phyloP scores from a whole-genome alignment of 768 basidiomycete genomes.

The Boletus reticuloceps region DNA sequence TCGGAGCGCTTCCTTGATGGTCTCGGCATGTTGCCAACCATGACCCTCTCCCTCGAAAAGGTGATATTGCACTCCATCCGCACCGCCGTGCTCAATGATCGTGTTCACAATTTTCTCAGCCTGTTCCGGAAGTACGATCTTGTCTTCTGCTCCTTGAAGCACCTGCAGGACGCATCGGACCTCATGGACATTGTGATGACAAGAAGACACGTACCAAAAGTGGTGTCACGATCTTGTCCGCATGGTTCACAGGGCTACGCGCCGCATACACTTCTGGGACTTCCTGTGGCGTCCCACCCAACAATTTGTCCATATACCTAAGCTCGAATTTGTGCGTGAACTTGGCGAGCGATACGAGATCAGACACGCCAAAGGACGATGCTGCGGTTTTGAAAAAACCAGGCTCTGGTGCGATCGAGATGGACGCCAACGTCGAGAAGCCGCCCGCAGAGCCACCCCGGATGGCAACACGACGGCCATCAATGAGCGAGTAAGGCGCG shows the following conservation, averaged over 20 bases:
- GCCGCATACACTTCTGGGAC: conserved; percentile 57
- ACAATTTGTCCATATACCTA: conserved; percentile 53
- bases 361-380: conserved; percentile 67
- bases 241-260: conserved; percentile 62
- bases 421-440: conserved; percentile 55
- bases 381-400: conserved; percentile 59
- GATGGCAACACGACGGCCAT: conserved; percentile 61
- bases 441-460: conserved; percentile 77
- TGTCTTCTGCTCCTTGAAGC: conserved; percentile 55
- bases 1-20: conserved; percentile 35
- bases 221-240: conserved; percentile 58
- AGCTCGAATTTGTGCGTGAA: conserved; percentile 76
- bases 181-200: background rate
- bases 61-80: conserved; percentile 33
- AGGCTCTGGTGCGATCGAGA: conserved; percentile 41
- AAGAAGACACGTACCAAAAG: conserved; percentile 48
- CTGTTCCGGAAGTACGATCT: conserved; percentile 67
- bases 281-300: conserved; percentile 56
- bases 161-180: conserved; percentile 41
- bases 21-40: conserved; percentile 36
- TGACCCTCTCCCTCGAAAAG: conserved; percentile 47
- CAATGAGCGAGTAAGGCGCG: conserved; percentile 52
- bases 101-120: conserved; percentile 37
- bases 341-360: conserved; percentile 52
- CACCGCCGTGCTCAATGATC: conserved; percentile 18